A percentile compares a stretch with the other conserved stretches of the same genome.
These are phyloP conservation scores for Quercus ilex DNA, from an alignment of 306 rosid genomes.

Conservation along the genomic window DNA sequence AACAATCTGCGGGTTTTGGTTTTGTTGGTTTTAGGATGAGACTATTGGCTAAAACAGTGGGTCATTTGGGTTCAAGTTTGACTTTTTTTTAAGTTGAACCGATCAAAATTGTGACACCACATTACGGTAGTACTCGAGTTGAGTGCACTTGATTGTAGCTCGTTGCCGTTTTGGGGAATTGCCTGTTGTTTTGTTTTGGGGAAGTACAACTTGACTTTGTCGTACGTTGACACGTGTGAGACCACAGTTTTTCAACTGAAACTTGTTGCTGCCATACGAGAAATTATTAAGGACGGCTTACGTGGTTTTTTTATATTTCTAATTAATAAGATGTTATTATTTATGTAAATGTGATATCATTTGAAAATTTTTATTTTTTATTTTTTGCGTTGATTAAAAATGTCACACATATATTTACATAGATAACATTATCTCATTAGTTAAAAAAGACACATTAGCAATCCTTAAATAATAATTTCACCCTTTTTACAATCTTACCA, in stretches of 20 bases:
- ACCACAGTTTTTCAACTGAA: no score
- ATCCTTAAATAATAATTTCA: no score
- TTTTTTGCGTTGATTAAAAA: accelerated
- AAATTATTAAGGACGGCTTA: no score
- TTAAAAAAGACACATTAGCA: accelerated
- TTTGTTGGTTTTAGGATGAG: conserved; percentile 1
- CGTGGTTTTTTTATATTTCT: accelerated
- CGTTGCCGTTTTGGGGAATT: not conserved
- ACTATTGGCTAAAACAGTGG: not conserved
- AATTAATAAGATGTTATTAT: no score
- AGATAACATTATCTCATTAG: accelerated
- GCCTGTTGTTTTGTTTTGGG: not conserved
- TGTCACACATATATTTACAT: accelerated
- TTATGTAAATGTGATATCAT: accelerated
- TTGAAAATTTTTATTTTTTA: accelerated
- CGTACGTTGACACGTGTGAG: no score
- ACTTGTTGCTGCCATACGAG: no score
- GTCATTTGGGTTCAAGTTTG: not conserved
- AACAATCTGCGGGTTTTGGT: conserved; percentile 11
- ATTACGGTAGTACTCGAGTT: not conserved
- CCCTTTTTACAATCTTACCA: no score
- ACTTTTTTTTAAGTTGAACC: not conserved
- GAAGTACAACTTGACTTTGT: not conserved
- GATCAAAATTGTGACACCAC: not conserved
- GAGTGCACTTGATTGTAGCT: not conserved